Percentiles rank a stretch among this genome's conserved stretches.
These are phyloP conservation scores for Carex littledalei DNA, from an alignment of 176 grass and related monocot genomes.

Conservation along the genomic window DNA sequence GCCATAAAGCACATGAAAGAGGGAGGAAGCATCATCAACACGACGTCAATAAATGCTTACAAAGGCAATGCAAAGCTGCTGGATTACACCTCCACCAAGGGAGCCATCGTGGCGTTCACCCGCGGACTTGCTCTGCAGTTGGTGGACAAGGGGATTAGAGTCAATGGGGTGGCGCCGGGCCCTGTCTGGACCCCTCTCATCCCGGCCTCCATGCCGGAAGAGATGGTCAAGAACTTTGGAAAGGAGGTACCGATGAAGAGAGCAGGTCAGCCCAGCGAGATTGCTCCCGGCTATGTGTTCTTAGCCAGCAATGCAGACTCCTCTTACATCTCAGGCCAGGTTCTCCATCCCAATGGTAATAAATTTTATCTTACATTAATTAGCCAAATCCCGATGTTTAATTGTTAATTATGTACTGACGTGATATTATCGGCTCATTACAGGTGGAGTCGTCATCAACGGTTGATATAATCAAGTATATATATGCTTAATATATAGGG, in stretches of 20 bases:
- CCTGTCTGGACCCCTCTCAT: conserved; percentile 79
- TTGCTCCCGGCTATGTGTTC: conserved; percentile 63
- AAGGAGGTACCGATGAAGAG: conserved; percentile 47
- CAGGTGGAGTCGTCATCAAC: conserved; percentile 53
- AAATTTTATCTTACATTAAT: neutral
- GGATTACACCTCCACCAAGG: conserved; percentile 95
- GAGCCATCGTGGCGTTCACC: conserved; percentile 62
- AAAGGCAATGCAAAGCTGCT: conserved; percentile 65
- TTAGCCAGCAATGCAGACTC: conserved; percentile 60
- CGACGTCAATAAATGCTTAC: conserved; percentile 77
- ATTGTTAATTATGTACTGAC: neutral
- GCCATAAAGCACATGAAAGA: conserved; percentile 36
- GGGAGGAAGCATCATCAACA: conserved; percentile 62
- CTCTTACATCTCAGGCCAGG: conserved; percentile 67
- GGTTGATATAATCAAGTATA: conserved; percentile 6
- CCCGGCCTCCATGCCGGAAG: conserved; percentile 39
- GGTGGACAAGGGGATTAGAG: conserved; percentile 41
- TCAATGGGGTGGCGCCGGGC: conserved; percentile 67
- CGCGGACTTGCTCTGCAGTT: conserved; percentile 49
- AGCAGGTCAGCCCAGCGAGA: conserved; percentile 50
- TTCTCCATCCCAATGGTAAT: conserved; percentile 78
- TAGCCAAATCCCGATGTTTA: too few species aligned
- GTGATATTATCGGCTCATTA: neutral
- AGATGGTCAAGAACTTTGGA: conserved; percentile 52
- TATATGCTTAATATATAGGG: too few species aligned